phyloP scores from a whole-genome alignment of 1,284 basidiomycete species.

The Apiotrichum domesticum region DNA sequence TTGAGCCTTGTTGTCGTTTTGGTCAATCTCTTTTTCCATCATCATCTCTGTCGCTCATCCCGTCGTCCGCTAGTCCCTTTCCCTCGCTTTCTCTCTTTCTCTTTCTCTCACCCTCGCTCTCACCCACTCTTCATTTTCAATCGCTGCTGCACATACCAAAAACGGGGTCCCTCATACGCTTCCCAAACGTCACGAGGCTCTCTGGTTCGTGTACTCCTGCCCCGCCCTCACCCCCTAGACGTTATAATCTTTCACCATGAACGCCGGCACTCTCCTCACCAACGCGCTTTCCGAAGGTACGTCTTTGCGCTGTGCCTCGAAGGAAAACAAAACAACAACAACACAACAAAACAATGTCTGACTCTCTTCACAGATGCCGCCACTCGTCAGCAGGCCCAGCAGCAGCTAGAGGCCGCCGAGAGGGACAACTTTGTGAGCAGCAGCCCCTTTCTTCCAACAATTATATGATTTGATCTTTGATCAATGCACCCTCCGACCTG shows the following conservation, averaged over 20 bases:
- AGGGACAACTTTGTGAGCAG: slow-evolving; percentile 72
- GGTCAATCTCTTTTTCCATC: too few relatives aligned
- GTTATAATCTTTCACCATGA: slow-evolving; percentile 54
- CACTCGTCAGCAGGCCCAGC: slow-evolving; percentile 80
- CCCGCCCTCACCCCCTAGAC: background rate
- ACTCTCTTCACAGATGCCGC: slow-evolving; percentile 57
- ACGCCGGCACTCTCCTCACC: slow-evolving; percentile 77
- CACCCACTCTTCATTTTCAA: too few relatives aligned
- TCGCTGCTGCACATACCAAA: too few relatives aligned
- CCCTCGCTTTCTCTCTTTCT: too few relatives aligned
- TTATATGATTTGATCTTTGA: background rate
- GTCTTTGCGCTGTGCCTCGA: slow-evolving; percentile 36
- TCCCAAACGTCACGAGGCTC: too few relatives aligned
- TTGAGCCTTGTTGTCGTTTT: too few relatives aligned
- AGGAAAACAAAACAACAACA: too few relatives aligned
- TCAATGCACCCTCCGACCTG: background rate
- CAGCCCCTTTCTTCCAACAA: slow-evolving; percentile 11
- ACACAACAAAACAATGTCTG: background rate
- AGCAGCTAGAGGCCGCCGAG: slow-evolving; percentile 76
- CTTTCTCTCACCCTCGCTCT: too few relatives aligned
- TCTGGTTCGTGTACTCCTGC: background rate
- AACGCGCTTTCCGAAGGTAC: slow-evolving; percentile 83
- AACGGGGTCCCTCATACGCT: too few relatives aligned
- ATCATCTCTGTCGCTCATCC: too few relatives aligned
- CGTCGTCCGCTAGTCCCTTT: too few relatives aligned